Base-by-base conservation (phyloP, 345 rosid species). In the Aethionema arabicum region DNA sequence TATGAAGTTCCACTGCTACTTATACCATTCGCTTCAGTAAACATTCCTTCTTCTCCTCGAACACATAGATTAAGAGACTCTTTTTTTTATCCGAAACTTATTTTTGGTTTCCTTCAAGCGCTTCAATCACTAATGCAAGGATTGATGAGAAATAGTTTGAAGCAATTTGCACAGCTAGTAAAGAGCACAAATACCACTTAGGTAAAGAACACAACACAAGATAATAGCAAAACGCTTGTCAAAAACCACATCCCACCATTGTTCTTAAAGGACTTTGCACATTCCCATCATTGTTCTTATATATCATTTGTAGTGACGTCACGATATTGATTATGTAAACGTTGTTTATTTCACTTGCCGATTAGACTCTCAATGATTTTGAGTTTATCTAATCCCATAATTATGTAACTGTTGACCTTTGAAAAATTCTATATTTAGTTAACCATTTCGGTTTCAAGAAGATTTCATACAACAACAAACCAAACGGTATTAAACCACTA, bases 1-100 rank as follows among this genome's bases (percentile, higher is more conserved):
- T 93, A 90, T 31, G 97, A 93, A 69, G 95, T 93, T 71, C 99
- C 99, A 9, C 77, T 72, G 61, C 80, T 93, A 59, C 73, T 93
- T 73, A 32, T 16, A 45, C 99, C 97, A 7, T 82, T 93, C 37
- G 92, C 97, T 77, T 48, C 96, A 7, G 97, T 90, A 79, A 85
- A 83, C 65, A 52, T 40, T 63, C 69, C 43, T 32, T 35, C 50
- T 35, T 21, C 27, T 21, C 27, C 27, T 21, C 2, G 27, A 21
- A 21, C 27, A 21, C 27, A 21, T 2, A 21, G 27, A 21, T 21
- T 21, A 21, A 21, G 27, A 21, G 27, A n/a, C n/a, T n/a, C n/a
- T n/a, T n/a, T n/a, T 21, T 2, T 2, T 21, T 21, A 2, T 21
- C 27, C 1, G 27, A 1, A 21, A 21, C 27, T 21, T 21, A 21